Evolutionary conservation across 495 filamentous ascomycete genomes (phyloP).

Genomic region (Aspergillus kassunensis): DNA sequence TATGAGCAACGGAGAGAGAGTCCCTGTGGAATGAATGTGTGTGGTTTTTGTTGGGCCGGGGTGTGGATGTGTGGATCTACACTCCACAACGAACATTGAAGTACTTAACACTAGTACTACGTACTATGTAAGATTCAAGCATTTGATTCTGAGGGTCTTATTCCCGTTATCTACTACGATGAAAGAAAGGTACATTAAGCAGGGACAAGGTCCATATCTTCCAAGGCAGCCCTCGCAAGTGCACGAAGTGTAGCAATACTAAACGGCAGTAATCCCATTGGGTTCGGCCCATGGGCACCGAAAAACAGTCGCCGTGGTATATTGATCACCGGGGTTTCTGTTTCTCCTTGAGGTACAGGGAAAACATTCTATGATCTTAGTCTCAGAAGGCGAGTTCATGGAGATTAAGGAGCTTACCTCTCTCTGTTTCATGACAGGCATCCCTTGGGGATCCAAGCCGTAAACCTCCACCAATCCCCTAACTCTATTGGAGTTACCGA

Average conservation of each 20-base stretch:
- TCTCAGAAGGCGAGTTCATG: slow-evolving; percentile 8
- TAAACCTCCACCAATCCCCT: not conserved
- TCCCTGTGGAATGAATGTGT: not conserved
- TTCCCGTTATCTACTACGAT: too few relatives aligned
- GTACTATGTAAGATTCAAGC: too few relatives aligned
- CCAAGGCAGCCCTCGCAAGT: not conserved
- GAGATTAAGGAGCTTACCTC: not conserved
- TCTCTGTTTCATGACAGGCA: not conserved
- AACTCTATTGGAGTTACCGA: not conserved
- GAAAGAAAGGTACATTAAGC: too few relatives aligned
- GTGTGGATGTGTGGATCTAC: too few relatives aligned
- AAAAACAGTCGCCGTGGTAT: not conserved
- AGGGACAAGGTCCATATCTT: not conserved
- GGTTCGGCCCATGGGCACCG: not conserved
- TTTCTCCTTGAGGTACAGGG: slow-evolving; percentile 8
- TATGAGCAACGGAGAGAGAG: too few relatives aligned
- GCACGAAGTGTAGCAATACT: not conserved
- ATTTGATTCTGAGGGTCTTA: too few relatives aligned
- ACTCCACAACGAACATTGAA: too few relatives aligned
- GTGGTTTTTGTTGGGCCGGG: not conserved
- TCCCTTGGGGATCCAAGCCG: not conserved
- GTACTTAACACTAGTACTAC: too few relatives aligned
- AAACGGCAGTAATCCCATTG: not conserved
- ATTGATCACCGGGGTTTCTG: not conserved
- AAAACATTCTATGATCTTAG: slow-evolving; percentile 6